phyloP scores from a whole-genome alignment of 2,329 filamentous ascomycete species.

The Cladorrhinum sp. region DNA sequence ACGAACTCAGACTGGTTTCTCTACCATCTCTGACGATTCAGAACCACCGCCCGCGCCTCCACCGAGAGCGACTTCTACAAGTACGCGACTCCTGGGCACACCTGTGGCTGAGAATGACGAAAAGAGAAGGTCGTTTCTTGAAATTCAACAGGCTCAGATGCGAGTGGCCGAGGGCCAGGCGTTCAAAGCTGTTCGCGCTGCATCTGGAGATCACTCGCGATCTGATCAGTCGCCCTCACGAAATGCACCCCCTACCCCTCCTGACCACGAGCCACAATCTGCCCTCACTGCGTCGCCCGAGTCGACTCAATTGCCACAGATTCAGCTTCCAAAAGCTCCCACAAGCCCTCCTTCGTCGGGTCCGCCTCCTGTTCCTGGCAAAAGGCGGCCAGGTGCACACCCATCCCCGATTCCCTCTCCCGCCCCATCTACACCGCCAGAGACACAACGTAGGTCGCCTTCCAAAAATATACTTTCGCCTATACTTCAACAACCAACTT shows the following conservation, averaged over 20 bases:
- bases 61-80: slow-evolving; percentile 30
- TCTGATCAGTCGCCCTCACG: not conserved
- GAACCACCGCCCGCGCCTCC: slow-evolving; percentile 37
- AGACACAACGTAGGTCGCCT: slow-evolving; percentile 17
- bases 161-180: slow-evolving; percentile 58
- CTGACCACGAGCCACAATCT: slow-evolving; percentile 23
- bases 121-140: slow-evolving; percentile 56
- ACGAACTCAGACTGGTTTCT: slow-evolving; percentile 57
- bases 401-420: slow-evolving; percentile 13
- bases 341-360: slow-evolving; percentile 5
- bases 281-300: slow-evolving; percentile 27
- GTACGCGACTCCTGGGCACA: slow-evolving; percentile 34
- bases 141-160: slow-evolving; percentile 58
- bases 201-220: slow-evolving; percentile 17
- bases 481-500: slow-evolving; percentile 18
- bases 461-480: slow-evolving; percentile 17
- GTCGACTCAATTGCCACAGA: slow-evolving; percentile 13
- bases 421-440: slow-evolving; percentile 5
- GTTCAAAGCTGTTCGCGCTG: slow-evolving; percentile 47
- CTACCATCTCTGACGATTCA: slow-evolving; percentile 32
- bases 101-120: slow-evolving; percentile 44
- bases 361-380: slow-evolving; percentile 10
- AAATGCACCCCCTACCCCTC: slow-evolving; percentile 29
- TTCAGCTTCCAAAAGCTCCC: slow-evolving; percentile 8
- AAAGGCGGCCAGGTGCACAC: slow-evolving; percentile 8